Evolutionary conservation across 108 stramenopile species (phyloP).

Genomic region (Conticribra guillardii): DNA sequence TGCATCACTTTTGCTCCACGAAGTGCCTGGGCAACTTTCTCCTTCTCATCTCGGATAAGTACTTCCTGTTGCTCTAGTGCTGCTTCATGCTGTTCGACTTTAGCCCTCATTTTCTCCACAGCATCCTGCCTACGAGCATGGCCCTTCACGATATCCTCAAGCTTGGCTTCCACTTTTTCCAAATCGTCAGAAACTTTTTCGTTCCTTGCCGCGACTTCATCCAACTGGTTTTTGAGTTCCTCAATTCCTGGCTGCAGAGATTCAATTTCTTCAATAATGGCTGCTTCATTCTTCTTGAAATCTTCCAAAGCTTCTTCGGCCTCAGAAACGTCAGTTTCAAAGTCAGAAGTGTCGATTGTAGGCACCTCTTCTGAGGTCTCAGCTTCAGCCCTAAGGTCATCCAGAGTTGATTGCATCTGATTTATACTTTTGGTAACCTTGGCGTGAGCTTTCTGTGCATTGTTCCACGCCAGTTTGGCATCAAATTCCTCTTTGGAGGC

Average conservation of each 20-base stretch:
- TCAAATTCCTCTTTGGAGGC: conserved; percentile 31
- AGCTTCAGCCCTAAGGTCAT: conserved; percentile 52
- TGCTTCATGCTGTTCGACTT: conserved; percentile 33
- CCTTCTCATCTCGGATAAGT: conserved; percentile 53
- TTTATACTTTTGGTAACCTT: conserved; percentile 49
- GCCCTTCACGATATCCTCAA: conserved; percentile 61
- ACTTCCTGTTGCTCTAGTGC: conserved; percentile 52
- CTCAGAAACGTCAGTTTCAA: conserved; percentile 66
- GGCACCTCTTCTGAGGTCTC: conserved; percentile 62
- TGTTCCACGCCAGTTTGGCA: conserved; percentile 32
- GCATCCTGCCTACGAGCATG: conserved; percentile 33
- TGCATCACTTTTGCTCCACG: conserved; percentile 22
- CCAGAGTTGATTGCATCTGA: conserved; percentile 27
- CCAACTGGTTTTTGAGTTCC: conserved; percentile 45
- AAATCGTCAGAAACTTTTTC: conserved; percentile 70
- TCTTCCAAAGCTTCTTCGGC: conserved; percentile 58
- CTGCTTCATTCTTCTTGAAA: conserved; percentile 43
- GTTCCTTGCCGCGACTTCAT: conserved; percentile 71
- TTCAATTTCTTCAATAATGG: conserved; percentile 51
- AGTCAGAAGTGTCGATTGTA: conserved; percentile 74
- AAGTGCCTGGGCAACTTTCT: conserved; percentile 52
- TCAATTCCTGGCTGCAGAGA: conserved; percentile 56
- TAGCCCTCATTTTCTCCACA: conserved; percentile 42
- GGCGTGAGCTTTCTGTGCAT: conserved; percentile 44
- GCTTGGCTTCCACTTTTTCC: conserved; percentile 51